These are phyloP conservation scores for Coprinopsis cinerea DNA, from an alignment of 768 basidiomycete genomes.

Conservation along the genomic window DNA sequence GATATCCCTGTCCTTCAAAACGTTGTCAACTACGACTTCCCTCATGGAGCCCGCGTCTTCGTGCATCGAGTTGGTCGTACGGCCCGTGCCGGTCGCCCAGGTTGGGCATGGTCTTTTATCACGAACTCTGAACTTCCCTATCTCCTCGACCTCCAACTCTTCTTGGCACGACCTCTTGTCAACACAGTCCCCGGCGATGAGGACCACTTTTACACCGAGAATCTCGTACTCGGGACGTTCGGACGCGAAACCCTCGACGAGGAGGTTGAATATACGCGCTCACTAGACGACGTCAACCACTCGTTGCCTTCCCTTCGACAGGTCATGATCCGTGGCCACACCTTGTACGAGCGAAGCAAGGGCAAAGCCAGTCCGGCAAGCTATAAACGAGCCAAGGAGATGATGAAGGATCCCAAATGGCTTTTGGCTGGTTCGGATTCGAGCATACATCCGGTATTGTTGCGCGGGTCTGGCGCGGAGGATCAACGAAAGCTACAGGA, in stretches of 20 bases:
- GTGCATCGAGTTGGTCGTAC: slow-evolving; percentile 97
- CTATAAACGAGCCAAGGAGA: slow-evolving; percentile 86
- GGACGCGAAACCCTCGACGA: slow-evolving; percentile 75
- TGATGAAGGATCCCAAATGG: slow-evolving; percentile 71
- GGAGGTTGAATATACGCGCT: slow-evolving; percentile 74
- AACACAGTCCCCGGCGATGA: slow-evolving; percentile 42
- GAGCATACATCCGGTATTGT: slow-evolving; percentile 66
- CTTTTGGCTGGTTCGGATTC: slow-evolving; percentile 59
- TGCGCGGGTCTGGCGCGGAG: slow-evolving; percentile 31
- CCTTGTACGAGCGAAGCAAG: slow-evolving; percentile 91
- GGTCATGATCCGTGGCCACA: slow-evolving; percentile 85
- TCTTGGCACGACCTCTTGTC: slow-evolving; percentile 75
- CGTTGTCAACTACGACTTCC: slow-evolving; percentile 98
- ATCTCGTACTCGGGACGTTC: slow-evolving; percentile 77
- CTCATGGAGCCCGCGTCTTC: slow-evolving; percentile 87
- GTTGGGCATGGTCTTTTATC: slow-evolving; percentile 96
- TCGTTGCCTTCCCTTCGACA: slow-evolving; percentile 61
- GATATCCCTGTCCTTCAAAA: slow-evolving; percentile 96
- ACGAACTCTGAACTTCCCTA: slow-evolving; percentile 83
- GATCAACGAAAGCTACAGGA: slow-evolving; percentile 41
- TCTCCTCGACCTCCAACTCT: slow-evolving; percentile 88
- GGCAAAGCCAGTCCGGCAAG: slow-evolving; percentile 83
- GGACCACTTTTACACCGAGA: slow-evolving; percentile 63
- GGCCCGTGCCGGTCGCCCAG: slow-evolving; percentile 89
- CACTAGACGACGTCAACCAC: slow-evolving; percentile 58